Percentiles rank a stretch among this genome's conserved stretches.
Conservation (phyloP, 179 eudicot species). For the Amaranthus tricolor region DNA sequence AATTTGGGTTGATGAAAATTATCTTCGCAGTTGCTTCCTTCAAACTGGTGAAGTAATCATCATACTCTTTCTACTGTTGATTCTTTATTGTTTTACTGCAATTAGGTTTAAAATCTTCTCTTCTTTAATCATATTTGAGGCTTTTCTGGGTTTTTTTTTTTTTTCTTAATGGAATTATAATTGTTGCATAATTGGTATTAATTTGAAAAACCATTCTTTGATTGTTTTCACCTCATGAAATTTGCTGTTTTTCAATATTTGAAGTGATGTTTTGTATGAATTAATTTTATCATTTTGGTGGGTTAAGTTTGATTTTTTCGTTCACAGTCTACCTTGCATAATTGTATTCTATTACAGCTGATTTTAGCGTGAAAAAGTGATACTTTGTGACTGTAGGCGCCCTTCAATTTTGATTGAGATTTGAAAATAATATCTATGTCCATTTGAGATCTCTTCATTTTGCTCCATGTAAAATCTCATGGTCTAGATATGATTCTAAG, state of each 20-base stretch:
- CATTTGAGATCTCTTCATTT: not conserved
- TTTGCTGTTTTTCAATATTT: not conserved
- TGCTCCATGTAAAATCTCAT: not conserved
- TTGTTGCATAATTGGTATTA: not conserved
- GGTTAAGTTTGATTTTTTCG: not conserved
- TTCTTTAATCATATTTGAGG: not conserved
- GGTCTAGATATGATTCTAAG: not conserved
- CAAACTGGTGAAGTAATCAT: constrained; percentile 65
- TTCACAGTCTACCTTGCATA: no score
- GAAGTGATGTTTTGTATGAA: not conserved
- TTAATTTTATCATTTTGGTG: not conserved
- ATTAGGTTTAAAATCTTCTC: not conserved
- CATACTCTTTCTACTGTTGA: not conserved
- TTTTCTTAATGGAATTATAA: not conserved
- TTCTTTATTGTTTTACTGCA: not conserved
- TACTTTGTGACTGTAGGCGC: not conserved
- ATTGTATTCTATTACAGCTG: not conserved
- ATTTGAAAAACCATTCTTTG: no score
- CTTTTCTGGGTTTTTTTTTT: not conserved
- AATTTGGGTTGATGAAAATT: constrained; percentile 83
- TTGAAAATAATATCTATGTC: not conserved
- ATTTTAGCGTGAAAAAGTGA: not conserved
- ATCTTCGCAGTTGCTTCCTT: constrained; percentile 69
- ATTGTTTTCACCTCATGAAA: no score
- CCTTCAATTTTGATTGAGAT: not conserved